Percentiles rank a stretch among this genome's conserved stretches.
Evolutionary conservation across 495 filamentous ascomycete species (phyloP).

Genomic region (Penicillium coffeae): DNA sequence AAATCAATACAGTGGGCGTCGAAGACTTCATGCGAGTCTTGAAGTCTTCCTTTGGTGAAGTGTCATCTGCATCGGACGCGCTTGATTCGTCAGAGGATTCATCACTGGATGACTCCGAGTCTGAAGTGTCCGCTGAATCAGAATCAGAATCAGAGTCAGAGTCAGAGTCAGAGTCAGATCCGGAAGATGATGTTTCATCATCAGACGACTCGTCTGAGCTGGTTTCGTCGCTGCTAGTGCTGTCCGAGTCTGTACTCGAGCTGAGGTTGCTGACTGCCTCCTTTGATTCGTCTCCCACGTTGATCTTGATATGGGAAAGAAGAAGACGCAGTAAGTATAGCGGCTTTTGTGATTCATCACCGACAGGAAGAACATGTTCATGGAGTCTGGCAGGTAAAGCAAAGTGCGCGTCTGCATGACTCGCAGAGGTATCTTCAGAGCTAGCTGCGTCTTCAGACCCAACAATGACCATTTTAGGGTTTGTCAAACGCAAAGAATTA

Average conservation of each 20-base stretch:
- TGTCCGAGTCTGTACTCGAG: slow-evolving; percentile 27
- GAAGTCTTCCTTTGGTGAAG: slow-evolving; percentile 8
- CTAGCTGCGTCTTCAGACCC: slow-evolving; percentile 45
- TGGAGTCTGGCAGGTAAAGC: slow-evolving; percentile 64
- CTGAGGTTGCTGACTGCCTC: slow-evolving; percentile 4
- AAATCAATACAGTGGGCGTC: slow-evolving; percentile 60
- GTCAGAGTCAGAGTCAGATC: slow-evolving; percentile 25
- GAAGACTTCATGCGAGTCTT: slow-evolving; percentile 3
- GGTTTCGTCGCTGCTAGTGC: slow-evolving; percentile 26
- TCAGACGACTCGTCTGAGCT: slow-evolving; percentile 30
- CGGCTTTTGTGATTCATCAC: slow-evolving; percentile 75
- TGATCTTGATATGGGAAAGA: slow-evolving; percentile 32
- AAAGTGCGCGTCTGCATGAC: slow-evolving; percentile 36
- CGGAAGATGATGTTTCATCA: slow-evolving; percentile 23
- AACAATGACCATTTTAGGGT: slow-evolving; percentile 74
- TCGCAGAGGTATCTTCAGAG: slow-evolving; percentile 21
- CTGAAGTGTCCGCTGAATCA: slow-evolving; percentile 22
- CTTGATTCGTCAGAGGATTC: slow-evolving; percentile 23
- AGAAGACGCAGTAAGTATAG: slow-evolving; percentile 62
- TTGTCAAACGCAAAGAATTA: slow-evolving; percentile 63
- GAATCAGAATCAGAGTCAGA: slow-evolving; percentile 18
- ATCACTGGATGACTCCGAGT: slow-evolving; percentile 19
- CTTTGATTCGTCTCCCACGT: slow-evolving; percentile 6
- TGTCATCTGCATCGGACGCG: slow-evolving; percentile 16
- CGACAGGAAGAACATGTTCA: slow-evolving; percentile 72